Evolutionary conservation across 441 rosid genomes (phyloP), one percentile per base, ranked within the genome.

Genomic region (Bocquillonia castaneifolia): DNA sequence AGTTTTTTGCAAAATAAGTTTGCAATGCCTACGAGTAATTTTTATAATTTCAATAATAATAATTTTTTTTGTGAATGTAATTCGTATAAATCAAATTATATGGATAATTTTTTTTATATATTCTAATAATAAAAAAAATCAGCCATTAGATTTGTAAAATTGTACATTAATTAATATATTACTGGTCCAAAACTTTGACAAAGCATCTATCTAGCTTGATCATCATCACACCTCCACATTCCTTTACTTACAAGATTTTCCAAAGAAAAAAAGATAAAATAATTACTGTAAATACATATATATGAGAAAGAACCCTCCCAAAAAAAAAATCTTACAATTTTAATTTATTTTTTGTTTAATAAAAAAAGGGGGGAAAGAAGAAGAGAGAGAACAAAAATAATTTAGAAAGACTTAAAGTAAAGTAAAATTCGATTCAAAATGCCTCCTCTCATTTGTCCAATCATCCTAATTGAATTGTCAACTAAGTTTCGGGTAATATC

Each of bases 391-490:
- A 45, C 23, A 48, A 53, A 20, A 36, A 62, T 50, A 72, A 71
- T 63, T 63, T 34, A 51, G 1, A 74, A 22, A 31, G 57, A 26
- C 22, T 50, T 37, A 55, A 53, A 62, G 15, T 26, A 62, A 20
- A 29, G 51, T 54, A 18, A 71, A 79, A 80, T 74, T 80, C 80
- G 81, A 82, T 74, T 78, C 78, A 73, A 76, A 78, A 79, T 77
- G 75, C 73, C 70, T 54, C 37, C 78, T 76, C 80, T 76, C 66
- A 78, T 66, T 52, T 65, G 83, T 77, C 87, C 79, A 78, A 81
- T 82, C 85, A 73, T 50, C 70, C 74, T 59, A 36, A n/a, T 76
- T 78, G 81, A 79, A 79, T 78, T 77, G 88, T 86, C 86, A 79
- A 82, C 86, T 54, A 51, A 72, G 59, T 71, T 76, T 83, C 79